A percentile compares a stretch with the other conserved stretches of the same genome.
phyloP scores from a whole-genome alignment of 1,284 basidiomycete species.

The Prillingera fragicola region DNA sequence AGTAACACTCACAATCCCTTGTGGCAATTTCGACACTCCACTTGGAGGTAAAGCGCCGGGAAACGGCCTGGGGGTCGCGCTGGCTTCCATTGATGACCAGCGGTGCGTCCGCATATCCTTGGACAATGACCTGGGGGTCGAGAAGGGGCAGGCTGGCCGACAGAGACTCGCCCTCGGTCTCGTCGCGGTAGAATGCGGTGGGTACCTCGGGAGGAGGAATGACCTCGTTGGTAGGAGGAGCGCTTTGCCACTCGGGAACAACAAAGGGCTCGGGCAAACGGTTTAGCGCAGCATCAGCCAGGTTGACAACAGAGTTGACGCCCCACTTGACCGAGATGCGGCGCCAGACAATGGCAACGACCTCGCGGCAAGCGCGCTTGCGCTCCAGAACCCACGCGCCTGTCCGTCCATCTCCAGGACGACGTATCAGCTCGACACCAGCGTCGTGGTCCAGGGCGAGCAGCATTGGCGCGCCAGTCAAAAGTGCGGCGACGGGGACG shows the following conservation, averaged over 20 bases:
- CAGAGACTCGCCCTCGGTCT: slow-evolving; percentile 33
- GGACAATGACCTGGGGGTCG: slow-evolving; percentile 56
- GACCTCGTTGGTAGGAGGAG: slow-evolving; percentile 10
- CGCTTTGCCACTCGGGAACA: slow-evolving; percentile 26
- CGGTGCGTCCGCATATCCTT: slow-evolving; percentile 53
- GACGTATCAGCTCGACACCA: slow-evolving; percentile 46
- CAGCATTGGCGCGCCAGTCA: slow-evolving; percentile 80
- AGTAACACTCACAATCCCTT: slow-evolving; percentile 59
- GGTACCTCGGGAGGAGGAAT: slow-evolving; percentile 34
- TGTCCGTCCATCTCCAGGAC: slow-evolving; percentile 46
- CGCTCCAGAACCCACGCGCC: slow-evolving; percentile 46
- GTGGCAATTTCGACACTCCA: slow-evolving; percentile 76
- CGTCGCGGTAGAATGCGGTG: slow-evolving; percentile 32
- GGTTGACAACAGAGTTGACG: slow-evolving; percentile 53
- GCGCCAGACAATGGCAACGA: slow-evolving; percentile 62
- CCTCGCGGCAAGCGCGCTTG: slow-evolving; percentile 58
- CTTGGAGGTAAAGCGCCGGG: slow-evolving; percentile 53
- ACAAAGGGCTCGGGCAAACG: slow-evolving; percentile 37
- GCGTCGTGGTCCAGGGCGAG: slow-evolving; percentile 64
- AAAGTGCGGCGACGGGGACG: slow-evolving; percentile 64
- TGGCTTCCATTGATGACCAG: slow-evolving; percentile 61
- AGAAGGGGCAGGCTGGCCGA: slow-evolving; percentile 42
- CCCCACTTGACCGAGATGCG: slow-evolving; percentile 69
- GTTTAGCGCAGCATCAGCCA: slow-evolving; percentile 56
- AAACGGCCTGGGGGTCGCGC: slow-evolving; percentile 56